These are phyloP conservation scores for Boletus vermiculosoides DNA, from an alignment of 768 basidiomycete genomes.

Conservation along the genomic window DNA sequence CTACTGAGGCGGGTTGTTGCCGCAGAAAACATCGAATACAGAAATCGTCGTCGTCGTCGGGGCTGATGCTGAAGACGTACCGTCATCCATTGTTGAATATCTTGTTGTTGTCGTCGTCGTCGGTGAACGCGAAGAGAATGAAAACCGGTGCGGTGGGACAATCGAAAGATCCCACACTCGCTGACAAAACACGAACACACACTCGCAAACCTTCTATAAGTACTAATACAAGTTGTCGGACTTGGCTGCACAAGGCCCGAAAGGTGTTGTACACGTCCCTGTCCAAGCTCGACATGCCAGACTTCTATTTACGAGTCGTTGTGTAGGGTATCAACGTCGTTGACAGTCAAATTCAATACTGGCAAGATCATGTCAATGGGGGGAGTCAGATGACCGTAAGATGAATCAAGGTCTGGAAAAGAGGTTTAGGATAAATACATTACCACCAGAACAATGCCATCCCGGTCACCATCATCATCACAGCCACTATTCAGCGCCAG, in stretches of 20 bases:
- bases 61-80: slow-evolving; percentile 82
- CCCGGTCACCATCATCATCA: too few relatives aligned
- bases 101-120: slow-evolving; percentile 25
- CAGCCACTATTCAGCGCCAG: neutral
- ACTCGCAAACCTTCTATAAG: slow-evolving; percentile 1
- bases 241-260: neutral
- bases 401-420: too few relatives aligned
- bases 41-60: slow-evolving; percentile 58
- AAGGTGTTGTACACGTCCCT: neutral
- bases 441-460: neutral
- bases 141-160: neutral
- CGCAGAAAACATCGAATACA: slow-evolving; percentile 43
- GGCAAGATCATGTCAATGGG: neutral
- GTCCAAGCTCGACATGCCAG: neutral
- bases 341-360: neutral
- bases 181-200: slow-evolving; percentile 24
- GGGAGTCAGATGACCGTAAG: too few relatives aligned
- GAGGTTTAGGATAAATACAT: neutral
- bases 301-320: neutral
- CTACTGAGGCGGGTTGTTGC: slow-evolving; percentile 33
- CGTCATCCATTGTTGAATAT: slow-evolving; percentile 56
- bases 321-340: neutral
- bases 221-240: neutral
- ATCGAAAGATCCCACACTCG: neutral
- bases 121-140: neutral